Conservation (phyloP, 139 green algal genomes). For the Chlamydomonas eustigma region DNA sequence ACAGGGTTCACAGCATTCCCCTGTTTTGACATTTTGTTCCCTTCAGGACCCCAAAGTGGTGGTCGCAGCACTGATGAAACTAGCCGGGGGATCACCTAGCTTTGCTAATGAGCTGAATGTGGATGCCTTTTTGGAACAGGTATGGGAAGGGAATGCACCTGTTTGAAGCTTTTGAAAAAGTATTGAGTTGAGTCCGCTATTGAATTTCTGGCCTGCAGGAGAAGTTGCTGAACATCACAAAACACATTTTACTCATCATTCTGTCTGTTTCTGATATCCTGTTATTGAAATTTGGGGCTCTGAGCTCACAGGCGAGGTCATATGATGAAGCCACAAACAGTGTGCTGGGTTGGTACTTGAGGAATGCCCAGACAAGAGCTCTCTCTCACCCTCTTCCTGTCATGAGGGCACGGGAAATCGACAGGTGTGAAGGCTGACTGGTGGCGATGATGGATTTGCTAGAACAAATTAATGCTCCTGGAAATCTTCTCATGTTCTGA, state of each 20-base stretch:
- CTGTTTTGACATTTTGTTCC: too few species aligned
- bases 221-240: too few species aligned
- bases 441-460: too few species aligned
- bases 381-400: slow-evolving; percentile 85
- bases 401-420: slow-evolving; percentile 81
- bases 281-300: neutral
- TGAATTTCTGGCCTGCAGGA: too few species aligned
- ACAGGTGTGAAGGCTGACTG: too few species aligned
- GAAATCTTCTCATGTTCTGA: neutral
- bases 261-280: neutral
- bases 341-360: slow-evolving; percentile 77
- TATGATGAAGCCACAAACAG: slow-evolving; percentile 80
- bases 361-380: slow-evolving; percentile 77
- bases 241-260: too few species aligned
- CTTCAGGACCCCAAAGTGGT: slow-evolving; percentile 48
- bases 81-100: slow-evolving; percentile 78
- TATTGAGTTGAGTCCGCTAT: too few species aligned
- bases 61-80: slow-evolving; percentile 89
- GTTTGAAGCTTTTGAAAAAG: neutral
- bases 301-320: slow-evolving; percentile 45
- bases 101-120: slow-evolving; percentile 87
- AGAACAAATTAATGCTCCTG: too few species aligned
- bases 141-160: too few species aligned
- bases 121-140: slow-evolving; percentile 89
- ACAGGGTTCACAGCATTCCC: too few species aligned